phyloP scores from a whole-genome alignment of 2,329 filamentous ascomycete species.

The Sporothrix globosa region DNA sequence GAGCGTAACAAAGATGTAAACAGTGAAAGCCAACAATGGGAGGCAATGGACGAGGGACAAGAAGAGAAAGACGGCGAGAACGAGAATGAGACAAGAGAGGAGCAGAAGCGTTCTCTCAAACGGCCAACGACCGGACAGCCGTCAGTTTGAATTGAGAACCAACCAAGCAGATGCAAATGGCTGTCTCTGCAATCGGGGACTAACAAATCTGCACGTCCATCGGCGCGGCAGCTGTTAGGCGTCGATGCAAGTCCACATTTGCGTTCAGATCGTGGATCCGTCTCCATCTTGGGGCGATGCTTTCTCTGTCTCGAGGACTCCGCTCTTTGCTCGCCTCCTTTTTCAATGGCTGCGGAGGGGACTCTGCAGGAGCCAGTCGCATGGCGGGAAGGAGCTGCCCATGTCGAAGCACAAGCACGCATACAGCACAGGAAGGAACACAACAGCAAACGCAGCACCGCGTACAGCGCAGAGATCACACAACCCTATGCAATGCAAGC shows the following conservation, averaged over 20 bases:
- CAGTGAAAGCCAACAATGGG: background rate
- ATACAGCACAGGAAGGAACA: background rate
- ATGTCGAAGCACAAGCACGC: slow-evolving; percentile 16
- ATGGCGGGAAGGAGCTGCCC: slow-evolving; percentile 14
- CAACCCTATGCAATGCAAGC: slow-evolving; percentile 25
- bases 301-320: background rate
- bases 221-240: slow-evolving; percentile 17
- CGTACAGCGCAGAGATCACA: slow-evolving; percentile 22
- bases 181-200: background rate
- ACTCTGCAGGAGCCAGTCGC: background rate
- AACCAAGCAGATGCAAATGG: background rate
- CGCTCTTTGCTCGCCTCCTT: slow-evolving; percentile 7
- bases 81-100: background rate
- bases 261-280: slow-evolving; percentile 20
- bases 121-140: background rate
- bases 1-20: background rate
- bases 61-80: background rate
- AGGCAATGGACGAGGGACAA: background rate
- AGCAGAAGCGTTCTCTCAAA: background rate
- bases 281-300: slow-evolving; percentile 15
- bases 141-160: background rate
- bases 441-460: background rate
- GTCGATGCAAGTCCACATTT: slow-evolving; percentile 17
- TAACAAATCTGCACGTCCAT: slow-evolving; percentile 14
- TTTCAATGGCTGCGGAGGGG: slow-evolving; percentile 14